Evolutionary conservation across 106 monocot species (phyloP), one percentile per base, ranked within the genome.

Genomic region (Dactylorhiza incarnata): DNA sequence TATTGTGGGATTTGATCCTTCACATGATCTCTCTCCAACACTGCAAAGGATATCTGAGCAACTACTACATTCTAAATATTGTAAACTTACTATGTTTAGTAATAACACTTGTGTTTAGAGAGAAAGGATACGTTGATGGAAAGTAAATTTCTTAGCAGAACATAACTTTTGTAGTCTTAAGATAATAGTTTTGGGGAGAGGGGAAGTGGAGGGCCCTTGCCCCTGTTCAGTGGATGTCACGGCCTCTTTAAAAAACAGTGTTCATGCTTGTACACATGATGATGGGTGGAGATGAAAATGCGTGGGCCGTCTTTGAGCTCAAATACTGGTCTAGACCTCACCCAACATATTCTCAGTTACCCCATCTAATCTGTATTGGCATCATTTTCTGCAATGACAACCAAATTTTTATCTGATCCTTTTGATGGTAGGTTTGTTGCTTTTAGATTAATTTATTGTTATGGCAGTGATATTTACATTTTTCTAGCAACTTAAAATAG

Each of bases 71-170:
- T 6, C 8, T 61, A 61, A 22, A 61, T 61, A 5, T 6, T 52
- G 61, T 61, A 22, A 61, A 61, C 4, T 61, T 5, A 23, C 7
- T 61, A 7, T 61, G 19, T 61, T 61, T 23, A 0, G 19, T 22
- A 5, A 23, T 20, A 11, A 65, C 29, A 14, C 26, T 10, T 65
- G 3, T 65, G 29, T 65, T 65, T 29, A 12, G 10, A 74, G 45
- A 48, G 77, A 83, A 78, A 81, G 83, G 86, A 83, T 66, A 71
- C 83, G 83, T 83, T 86, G 81, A 5, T 59, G 19, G 46, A 76
- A 83, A 82, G 83, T 83, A 86, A 86, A 86, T 78, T 80, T 83
- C 62, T 86, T 83, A 86, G 86, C 73, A 80, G 80, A 62, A 82
- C 59, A 71, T 49, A 22, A 45, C 17, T 62, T 23, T 62, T 76